Conservation (phyloP, 2,329 filamentous ascomycete genomes). For the Colletotrichum tanaceti region DNA sequence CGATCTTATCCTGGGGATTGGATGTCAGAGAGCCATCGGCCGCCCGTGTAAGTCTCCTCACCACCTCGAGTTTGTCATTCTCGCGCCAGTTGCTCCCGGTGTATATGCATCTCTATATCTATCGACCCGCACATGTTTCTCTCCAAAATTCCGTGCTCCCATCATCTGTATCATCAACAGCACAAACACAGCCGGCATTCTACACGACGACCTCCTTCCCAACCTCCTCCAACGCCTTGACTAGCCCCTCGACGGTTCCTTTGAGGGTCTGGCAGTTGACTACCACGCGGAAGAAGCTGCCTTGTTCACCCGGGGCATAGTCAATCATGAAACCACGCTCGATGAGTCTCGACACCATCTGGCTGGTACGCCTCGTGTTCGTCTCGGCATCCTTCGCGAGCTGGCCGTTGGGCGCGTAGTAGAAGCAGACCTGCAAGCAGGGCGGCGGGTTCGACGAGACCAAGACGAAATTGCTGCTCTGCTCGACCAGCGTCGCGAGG, state of each 20-base stretch:
- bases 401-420: conserved; percentile 73
- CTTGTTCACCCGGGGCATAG: conserved; percentile 67
- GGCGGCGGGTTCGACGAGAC: conserved; percentile 82
- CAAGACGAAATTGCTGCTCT: conserved; percentile 72
- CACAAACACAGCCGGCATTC: not conserved
- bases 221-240: conserved; percentile 64
- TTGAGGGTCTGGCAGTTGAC: conserved; percentile 67
- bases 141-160: not conserved
- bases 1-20: not conserved
- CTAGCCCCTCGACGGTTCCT: conserved; percentile 64
- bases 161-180: not conserved
- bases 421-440: conserved; percentile 96
- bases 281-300: conserved; percentile 70
- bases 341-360: conserved; percentile 61
- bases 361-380: conserved; percentile 63
- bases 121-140: not conserved
- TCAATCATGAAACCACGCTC: conserved; percentile 69
- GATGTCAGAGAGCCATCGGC: too few relatives aligned
- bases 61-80: too few relatives aligned
- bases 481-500: conserved; percentile 70
- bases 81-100: too few relatives aligned
- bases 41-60: not conserved
- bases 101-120: not conserved
- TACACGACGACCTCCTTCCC: conserved; percentile 47
- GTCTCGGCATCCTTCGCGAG: conserved; percentile 55